Evolutionary conservation across 1,284 basidiomycete species (phyloP), one percentile per base, ranked within the genome.

Genomic region (Fomitiporia mediterranea): DNA sequence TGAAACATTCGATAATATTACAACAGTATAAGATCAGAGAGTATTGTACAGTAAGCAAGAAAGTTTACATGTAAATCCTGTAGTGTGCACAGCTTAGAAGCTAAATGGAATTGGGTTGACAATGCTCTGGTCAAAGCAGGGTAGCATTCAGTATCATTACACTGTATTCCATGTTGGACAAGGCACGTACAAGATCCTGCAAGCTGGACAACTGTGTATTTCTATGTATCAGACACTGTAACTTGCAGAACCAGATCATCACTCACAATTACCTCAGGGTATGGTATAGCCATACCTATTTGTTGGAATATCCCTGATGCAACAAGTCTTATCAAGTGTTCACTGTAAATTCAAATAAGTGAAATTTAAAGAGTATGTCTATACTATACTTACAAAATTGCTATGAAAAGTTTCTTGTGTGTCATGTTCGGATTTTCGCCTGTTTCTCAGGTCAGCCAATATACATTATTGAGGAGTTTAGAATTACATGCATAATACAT

Each of bases 221-320:
- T 23, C 23, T 7, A 4, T 28, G 11, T 46, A 15, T 23, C 25
- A 34, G 28, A n/a, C 15, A 19, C 3, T n/a, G 38, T 21, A 34
- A 34, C n/a, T n/a, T 15, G 11, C 13, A 48, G 44, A 38, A 47
- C 6, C 32, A 38, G 6, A n/a, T 28, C 17, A 11, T 2, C 6
- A 58, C 57, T 49, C 32, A 58, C 57, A 17, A 58, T 49, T 27
- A 53, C 53, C 32, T 46, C 50, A 5, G 57, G 57, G 42, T 48
- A 47, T 6, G 47, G 21, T 13, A 38, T 23, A 11, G 32, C 37
- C 19, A 42, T 23, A 28, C 53, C 50, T 40, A 43, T 6, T 9
- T 42, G 38, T 17, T 55, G 38, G 11, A 51, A 39, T 28, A 51
- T 58, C 1, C 48, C 53, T 1, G 35, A 38, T 11, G 23, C 44